These are phyloP conservation scores for Blastocladiella britannica DNA, from an alignment of 192 early-diverging fungal genomes.

Conservation along the genomic window DNA sequence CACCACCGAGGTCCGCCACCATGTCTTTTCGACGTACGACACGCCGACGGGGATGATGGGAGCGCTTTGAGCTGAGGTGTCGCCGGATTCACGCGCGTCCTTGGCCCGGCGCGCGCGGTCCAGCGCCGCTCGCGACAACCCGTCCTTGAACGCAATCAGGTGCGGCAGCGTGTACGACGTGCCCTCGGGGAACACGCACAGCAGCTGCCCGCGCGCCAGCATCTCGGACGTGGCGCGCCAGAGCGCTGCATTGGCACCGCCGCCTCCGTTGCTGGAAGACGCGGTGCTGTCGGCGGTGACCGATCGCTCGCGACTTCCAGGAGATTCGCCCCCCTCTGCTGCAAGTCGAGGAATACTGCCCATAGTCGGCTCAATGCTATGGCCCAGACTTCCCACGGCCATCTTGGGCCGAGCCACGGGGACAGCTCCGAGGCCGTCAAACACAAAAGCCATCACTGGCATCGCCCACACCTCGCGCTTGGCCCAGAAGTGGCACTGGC, in stretches of 20 bases:
- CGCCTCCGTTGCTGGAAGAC: too few species aligned
- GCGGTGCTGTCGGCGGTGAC: neutral
- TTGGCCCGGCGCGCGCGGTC: neutral
- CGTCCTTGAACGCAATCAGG: neutral
- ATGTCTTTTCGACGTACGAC: neutral
- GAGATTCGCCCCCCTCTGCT: too few species aligned
- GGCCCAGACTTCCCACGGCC: neutral
- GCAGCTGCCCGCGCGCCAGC: neutral
- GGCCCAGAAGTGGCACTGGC: neutral
- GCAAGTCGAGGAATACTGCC: too few species aligned
- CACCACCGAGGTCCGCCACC: neutral
- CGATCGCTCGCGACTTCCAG: neutral
- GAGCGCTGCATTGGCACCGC: neutral
- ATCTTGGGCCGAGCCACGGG: neutral
- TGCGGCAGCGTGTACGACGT: conserved; percentile 1
- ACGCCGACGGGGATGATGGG: neutral
- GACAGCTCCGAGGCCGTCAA: neutral
- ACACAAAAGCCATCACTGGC: neutral
- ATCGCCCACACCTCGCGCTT: neutral
- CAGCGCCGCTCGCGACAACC: neutral
- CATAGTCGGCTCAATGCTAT: too few species aligned
- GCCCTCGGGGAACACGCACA: neutral
- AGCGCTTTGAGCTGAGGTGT: neutral
- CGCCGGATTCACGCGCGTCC: neutral
- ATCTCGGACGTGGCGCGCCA: neutral